A percentile compares a stretch with the other conserved stretches of the same genome.
Conservation (phyloP, 2,329 filamentous ascomycete genomes). For the Pseudopyricularia cyperi region DNA sequence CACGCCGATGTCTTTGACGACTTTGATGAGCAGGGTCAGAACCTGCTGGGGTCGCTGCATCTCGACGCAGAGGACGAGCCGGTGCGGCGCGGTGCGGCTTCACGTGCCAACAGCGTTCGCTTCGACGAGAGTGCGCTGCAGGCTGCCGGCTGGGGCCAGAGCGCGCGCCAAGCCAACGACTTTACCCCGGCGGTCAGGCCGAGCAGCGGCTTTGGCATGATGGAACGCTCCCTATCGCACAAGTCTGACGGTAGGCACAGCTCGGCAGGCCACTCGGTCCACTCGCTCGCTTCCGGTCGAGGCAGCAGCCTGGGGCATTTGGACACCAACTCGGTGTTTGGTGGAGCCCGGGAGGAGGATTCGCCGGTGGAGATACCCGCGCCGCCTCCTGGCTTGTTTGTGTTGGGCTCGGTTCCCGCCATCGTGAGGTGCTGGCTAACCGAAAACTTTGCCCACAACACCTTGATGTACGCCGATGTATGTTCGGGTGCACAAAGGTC, state of each 20-base stretch:
- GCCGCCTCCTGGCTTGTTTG: conserved; percentile 71
- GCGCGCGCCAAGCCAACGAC: conserved; percentile 70
- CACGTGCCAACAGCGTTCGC: conserved; percentile 89
- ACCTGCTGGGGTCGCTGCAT: conserved; percentile 67
- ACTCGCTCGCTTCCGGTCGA: conserved; percentile 56
- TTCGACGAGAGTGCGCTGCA: conserved; percentile 95
- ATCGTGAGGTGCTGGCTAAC: conserved; percentile 96
- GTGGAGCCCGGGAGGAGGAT: conserved; percentile 48
- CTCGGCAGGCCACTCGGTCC: conserved; percentile 70
- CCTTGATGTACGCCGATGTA: conserved; percentile 79
- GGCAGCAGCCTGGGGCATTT: conserved; percentile 76
- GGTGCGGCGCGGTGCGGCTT: conserved; percentile 72
- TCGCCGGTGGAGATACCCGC: conserved; percentile 60
- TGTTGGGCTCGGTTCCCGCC: conserved; percentile 78
- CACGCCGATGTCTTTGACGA: conserved; percentile 78
- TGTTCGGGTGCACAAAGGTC: conserved; percentile 89
- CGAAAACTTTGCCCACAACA: conserved; percentile 76
- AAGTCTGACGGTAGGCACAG: conserved; percentile 93
- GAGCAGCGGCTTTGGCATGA: conserved; percentile 72
- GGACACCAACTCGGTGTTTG: conserved; percentile 52
- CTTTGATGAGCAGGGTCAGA: conserved; percentile 77
- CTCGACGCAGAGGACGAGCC: conserved; percentile 81
- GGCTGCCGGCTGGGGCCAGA: conserved; percentile 70
- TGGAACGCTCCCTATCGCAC: conserved; percentile 83
- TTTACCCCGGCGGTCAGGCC: conserved; percentile 61